Base-by-base conservation (phyloP, 2,329 filamentous ascomycete species). In the Trichoderma citrinoviride region DNA sequence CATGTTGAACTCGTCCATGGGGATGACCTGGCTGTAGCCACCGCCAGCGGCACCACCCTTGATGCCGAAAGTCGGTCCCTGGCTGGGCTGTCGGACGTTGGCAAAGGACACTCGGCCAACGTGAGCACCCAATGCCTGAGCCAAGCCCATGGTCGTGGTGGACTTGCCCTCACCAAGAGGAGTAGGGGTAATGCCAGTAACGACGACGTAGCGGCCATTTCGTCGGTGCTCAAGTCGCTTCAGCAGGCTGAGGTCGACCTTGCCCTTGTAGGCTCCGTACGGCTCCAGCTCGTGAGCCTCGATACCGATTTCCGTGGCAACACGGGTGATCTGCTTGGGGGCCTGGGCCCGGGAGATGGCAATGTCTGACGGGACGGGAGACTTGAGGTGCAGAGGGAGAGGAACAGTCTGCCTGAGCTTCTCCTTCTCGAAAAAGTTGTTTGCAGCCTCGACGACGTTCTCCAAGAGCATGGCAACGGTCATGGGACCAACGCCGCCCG, bases 1-100 rank as follows among this genome's bases (percentile, higher is more conserved):
- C 74, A 99, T 82, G 80, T 99, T 99, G 83, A 99, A 99, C 78
- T 99, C 95, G 73, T 99, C 95, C 95, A 99, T 99, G 66, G 95
- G 95, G 72, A 99, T 98, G 74, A 99, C 95, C 78, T 99, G 95
- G 77, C 92, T 97, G 86, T 98, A 99, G 44, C 95, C 95, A 77
- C 95, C 95, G 73, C 95, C 95, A 64, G 95, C 95, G 66, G 95
- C 95, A 73, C 95, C 95, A 68, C 95, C 95, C 84, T 99, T 99
- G 84, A 99, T 98, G 73, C 95, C 95, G 76, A 99, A 99, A 0
- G 95, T 99, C 64, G 95, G 95, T 5, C 95, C 95, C 81, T 98
- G 95, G 72, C 92, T 97, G 57, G 95, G 95, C 77, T 99, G 95
- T 67, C 95, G 88, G 57, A 99, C 95, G 76, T 99, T 98, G 78